phyloP scores from a whole-genome alignment of 2,329 filamentous ascomycete genomes.

The Beauveria rudraprayagi region DNA sequence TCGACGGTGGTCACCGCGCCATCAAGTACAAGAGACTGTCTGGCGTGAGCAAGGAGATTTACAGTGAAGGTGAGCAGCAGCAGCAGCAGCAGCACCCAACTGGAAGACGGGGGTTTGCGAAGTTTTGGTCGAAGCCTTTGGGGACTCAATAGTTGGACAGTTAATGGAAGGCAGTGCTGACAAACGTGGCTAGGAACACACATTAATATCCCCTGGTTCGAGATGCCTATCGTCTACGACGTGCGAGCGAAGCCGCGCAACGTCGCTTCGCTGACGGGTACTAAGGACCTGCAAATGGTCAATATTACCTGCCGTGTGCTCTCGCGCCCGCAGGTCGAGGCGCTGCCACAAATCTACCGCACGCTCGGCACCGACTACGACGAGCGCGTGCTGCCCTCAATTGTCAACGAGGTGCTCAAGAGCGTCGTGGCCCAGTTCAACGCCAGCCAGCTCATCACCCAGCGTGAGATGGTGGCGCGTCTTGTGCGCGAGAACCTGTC shows the following conservation, averaged over 20 bases:
- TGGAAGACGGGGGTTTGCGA: background rate
- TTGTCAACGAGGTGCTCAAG: constrained; percentile 98
- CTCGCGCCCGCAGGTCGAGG: constrained; percentile 77
- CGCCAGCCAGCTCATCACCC: constrained; percentile 94
- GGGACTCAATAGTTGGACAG: no score
- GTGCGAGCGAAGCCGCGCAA: constrained; percentile 96
- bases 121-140: no score
- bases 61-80: constrained; percentile 65
- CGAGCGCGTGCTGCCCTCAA: constrained; percentile 90
- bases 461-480: constrained; percentile 91
- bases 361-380: constrained; percentile 95
- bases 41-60: constrained; percentile 95
- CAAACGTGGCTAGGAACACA: constrained; percentile 63
- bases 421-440: constrained; percentile 99
- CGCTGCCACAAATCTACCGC: constrained; percentile 93
- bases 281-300: constrained; percentile 99
- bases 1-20: constrained; percentile 95
- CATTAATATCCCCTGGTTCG: constrained; percentile 90
- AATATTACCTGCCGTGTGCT: constrained; percentile 99
- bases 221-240: constrained; percentile 94
- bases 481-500: constrained; percentile 91
- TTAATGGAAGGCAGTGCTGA: constrained; percentile 1
- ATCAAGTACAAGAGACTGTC: constrained; percentile 95
- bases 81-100: background rate
- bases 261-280: constrained; percentile 92